These are phyloP conservation scores for Sarcocystis neurona DNA, from an alignment of 169 alveolate species.

Conservation along the genomic window DNA sequence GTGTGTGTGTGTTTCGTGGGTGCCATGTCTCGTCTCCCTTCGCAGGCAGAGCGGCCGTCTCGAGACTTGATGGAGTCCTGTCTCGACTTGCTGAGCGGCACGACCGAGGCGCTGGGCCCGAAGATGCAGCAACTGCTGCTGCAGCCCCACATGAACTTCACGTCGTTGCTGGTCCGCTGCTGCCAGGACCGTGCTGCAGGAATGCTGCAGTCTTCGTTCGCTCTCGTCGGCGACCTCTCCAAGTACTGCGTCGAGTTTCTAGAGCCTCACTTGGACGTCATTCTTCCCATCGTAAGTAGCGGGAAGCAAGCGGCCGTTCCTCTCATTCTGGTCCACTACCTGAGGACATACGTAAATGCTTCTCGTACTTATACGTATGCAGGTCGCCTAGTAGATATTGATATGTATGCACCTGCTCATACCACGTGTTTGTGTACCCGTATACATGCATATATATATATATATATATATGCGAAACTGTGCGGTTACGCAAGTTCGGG, in stretches of 20 bases:
- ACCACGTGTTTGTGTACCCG: background rate
- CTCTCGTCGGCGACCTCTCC: conserved; percentile 77
- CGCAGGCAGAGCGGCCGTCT: conserved; percentile 44
- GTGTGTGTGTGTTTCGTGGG: conserved; percentile 49
- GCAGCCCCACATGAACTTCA: conserved; percentile 14
- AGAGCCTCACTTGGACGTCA: conserved; percentile 27
- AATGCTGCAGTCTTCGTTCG: conserved; percentile 75
- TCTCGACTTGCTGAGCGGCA: conserved; percentile 59
- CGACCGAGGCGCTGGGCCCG: conserved; percentile 62
- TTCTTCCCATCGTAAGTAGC: conserved; percentile 28
- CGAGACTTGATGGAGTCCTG: conserved; percentile 34
- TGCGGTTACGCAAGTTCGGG: background rate
- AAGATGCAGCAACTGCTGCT: conserved; percentile 33
- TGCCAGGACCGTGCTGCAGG: conserved; percentile 59
- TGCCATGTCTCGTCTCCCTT: too few relatives aligned
- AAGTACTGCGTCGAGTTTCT: conserved; percentile 66
- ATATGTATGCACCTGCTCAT: background rate
- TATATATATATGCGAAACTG: background rate
- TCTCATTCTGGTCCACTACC: background rate
- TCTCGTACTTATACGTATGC: too few relatives aligned
- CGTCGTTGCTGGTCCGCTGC: conserved; percentile 61
- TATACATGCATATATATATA: background rate
- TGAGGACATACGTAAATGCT: too few relatives aligned
- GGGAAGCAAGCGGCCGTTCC: background rate
- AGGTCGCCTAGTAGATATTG: too few relatives aligned